These are phyloP conservation scores for Tulasnella sp. DNA, from an alignment of 768 basidiomycete species.

Conservation along the genomic window DNA sequence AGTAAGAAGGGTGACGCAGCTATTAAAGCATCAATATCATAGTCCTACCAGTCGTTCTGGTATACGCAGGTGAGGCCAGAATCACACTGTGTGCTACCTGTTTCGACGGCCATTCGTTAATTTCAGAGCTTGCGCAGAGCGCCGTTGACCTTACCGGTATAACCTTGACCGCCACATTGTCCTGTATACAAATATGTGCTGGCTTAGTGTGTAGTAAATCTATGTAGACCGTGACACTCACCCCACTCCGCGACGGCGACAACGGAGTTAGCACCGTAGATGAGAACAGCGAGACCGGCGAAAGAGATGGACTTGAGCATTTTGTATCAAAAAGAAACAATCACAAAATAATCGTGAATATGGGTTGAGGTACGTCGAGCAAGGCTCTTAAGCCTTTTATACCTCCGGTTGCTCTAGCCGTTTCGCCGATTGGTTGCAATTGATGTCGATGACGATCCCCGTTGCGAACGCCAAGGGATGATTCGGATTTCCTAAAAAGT, in stretches of 20 bases:
- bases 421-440: neutral
- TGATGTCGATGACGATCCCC: neutral
- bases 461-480: neutral
- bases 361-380: neutral
- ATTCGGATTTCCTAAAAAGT: neutral
- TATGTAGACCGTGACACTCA: neutral
- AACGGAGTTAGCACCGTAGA: neutral
- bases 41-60: neutral
- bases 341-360: neutral
- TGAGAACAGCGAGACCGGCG: neutral
- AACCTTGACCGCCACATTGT: neutral
- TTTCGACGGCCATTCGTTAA: neutral
- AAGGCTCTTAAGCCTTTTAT: neutral
- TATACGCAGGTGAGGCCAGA: conserved; percentile 2
- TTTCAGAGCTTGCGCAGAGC: neutral
- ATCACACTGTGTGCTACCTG: neutral
- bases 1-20: neutral
- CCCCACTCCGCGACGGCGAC: neutral
- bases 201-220: neutral
- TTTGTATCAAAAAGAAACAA: neutral
- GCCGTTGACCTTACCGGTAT: neutral
- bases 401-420: neutral
- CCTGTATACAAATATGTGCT: neutral
- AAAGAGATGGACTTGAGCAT: neutral
- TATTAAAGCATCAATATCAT: neutral